These are phyloP conservation scores for Bimuria novae-zelandiae DNA, from an alignment of 2,329 filamentous ascomycete species.

Conservation along the genomic window DNA sequence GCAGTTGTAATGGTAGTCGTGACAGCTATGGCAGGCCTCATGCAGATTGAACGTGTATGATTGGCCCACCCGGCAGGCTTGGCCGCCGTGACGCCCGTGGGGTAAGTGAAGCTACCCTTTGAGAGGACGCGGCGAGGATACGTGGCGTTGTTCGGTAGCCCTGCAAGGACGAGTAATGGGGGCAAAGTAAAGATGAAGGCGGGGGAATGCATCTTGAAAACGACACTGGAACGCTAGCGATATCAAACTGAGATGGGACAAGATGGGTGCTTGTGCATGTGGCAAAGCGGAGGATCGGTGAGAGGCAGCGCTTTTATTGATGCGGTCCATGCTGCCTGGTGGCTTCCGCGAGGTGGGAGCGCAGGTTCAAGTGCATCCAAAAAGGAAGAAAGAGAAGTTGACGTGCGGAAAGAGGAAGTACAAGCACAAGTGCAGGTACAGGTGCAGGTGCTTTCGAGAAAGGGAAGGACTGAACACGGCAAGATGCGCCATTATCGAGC, in stretches of 20 bases:
- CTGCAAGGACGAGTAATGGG: neutral
- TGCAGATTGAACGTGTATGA: no score
- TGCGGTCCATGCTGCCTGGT: neutral
- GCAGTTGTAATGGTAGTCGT: no score
- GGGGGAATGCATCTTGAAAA: slow-evolving; percentile 6
- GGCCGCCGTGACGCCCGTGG: neutral
- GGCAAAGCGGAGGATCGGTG: neutral
- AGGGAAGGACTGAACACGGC: no score
- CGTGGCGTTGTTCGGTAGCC: neutral
- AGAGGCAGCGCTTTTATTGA: neutral
- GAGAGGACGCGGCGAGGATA: neutral
- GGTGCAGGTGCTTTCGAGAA: no score
- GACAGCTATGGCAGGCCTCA: no score
- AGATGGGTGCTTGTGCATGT: neutral
- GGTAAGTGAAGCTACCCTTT: neutral
- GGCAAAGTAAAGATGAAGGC: slow-evolving; percentile 2
- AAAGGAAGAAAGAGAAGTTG: neutral
- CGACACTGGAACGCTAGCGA: neutral
- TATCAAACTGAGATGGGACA: slow-evolving; percentile 1
- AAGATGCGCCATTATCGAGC: no score
- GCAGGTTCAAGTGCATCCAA: neutral
- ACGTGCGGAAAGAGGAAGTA: no score
- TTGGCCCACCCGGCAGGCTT: neutral
- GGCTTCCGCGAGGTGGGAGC: neutral
- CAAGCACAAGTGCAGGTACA: neutral